phyloP scores from a whole-genome alignment of 371 early-diverging fungal species.

The Caulochytrium protostelioides region DNA sequence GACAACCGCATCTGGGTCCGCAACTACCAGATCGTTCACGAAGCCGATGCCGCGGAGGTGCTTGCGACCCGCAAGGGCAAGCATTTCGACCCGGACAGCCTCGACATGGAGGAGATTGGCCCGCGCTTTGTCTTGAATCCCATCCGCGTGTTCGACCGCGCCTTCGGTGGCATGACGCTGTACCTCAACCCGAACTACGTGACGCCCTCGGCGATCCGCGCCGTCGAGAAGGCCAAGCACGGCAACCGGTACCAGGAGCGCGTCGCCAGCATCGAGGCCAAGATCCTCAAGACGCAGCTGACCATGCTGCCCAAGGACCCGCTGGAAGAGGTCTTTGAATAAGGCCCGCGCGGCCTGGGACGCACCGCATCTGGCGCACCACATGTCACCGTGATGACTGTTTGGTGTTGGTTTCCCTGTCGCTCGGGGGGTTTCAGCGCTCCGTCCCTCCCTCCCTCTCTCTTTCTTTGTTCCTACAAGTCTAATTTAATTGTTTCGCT shows the following conservation, averaged over 20 bases:
- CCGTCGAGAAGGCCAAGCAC: conserved; percentile 1
- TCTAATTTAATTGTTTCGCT: too few species aligned
- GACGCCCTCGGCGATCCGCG: conserved; percentile 34
- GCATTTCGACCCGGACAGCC: conserved; percentile 11
- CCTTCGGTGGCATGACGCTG: conserved; percentile 74
- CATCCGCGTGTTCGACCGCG: conserved; percentile 81
- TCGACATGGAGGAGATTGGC: conserved; percentile 66
- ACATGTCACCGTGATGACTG: not conserved
- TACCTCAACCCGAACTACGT: conserved; percentile 75
- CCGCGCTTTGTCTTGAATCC: conserved; percentile 84
- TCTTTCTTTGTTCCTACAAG: too few species aligned
- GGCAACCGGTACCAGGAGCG: conserved; percentile 13
- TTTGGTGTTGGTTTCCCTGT: too few species aligned
- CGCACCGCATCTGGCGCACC: too few species aligned
- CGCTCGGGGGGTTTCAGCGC: too few species aligned
- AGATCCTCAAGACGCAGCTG: conserved; percentile 1
- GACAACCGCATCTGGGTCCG: conserved; percentile 86
- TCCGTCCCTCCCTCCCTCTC: too few species aligned
- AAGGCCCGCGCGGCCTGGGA: too few species aligned
- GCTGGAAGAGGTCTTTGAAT: conserved; percentile 6
- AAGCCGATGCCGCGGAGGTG: not conserved
- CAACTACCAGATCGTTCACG: conserved; percentile 58
- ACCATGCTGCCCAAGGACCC: conserved; percentile 7
- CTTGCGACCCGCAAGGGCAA: too few species aligned
- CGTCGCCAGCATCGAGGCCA: conserved; percentile 1